Evolutionary conservation across 805 yeast genomes (phyloP).

Genomic region (Zygosaccharomyces bisporus): DNA sequence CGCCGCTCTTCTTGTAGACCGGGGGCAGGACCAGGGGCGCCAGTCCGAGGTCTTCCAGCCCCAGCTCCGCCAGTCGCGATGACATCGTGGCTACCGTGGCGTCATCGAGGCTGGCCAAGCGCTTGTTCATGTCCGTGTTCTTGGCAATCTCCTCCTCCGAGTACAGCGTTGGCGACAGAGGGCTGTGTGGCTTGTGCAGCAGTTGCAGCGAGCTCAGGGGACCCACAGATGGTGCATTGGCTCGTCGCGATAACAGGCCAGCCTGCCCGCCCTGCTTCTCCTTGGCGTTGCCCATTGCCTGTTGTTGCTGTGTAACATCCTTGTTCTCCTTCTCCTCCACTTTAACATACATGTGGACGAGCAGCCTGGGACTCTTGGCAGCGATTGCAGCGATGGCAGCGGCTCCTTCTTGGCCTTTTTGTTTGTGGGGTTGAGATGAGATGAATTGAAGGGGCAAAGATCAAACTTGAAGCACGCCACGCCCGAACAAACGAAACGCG

Average conservation of each 20-base stretch:
- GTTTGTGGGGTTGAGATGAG: background rate
- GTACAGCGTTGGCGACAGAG: slow-evolving; percentile 15
- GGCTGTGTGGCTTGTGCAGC: slow-evolving; percentile 32
- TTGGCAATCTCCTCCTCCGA: slow-evolving; percentile 30
- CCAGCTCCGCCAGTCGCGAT: background rate
- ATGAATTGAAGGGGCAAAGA: background rate
- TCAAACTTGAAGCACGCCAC: background rate
- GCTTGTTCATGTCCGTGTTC: slow-evolving; percentile 26
- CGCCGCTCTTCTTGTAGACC: slow-evolving; percentile 84
- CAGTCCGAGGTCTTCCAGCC: slow-evolving; percentile 1
- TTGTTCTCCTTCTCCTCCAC: slow-evolving; percentile 8
- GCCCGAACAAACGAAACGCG: background rate
- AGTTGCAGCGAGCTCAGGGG: slow-evolving; percentile 25
- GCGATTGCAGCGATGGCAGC: background rate
- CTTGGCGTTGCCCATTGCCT: background rate
- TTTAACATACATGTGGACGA: slow-evolving; percentile 13
- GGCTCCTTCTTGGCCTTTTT: background rate
- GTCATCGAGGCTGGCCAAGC: slow-evolving; percentile 2
- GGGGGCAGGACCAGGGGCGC: slow-evolving; percentile 3
- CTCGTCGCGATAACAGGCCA: slow-evolving; percentile 4
- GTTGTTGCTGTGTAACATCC: background rate
- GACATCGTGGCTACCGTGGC: background rate
- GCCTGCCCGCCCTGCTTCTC: background rate
- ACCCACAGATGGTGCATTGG: slow-evolving; percentile 4
- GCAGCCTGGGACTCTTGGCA: background rate